Percentiles rank a stretch among this genome's conserved stretches.
phyloP scores from a whole-genome alignment of 192 early-diverging fungal species.

The Backusella tarrabulga region DNA sequence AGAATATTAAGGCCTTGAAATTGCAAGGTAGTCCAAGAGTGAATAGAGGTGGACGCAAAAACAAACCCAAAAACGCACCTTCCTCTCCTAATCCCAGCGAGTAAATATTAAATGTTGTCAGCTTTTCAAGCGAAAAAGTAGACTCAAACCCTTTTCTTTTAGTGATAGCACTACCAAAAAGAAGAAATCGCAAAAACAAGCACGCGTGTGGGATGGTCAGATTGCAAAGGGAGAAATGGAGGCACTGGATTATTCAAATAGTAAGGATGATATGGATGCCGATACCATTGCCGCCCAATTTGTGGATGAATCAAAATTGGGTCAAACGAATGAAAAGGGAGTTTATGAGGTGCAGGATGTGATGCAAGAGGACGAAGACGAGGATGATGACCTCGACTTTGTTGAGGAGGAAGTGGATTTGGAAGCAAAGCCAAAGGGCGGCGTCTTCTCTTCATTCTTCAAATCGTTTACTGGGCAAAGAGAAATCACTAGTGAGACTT shows the following conservation, averaged over 20 bases:
- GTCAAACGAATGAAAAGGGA: conserved; percentile 63
- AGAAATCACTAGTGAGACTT: conserved; percentile 65
- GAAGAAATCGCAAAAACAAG: conserved; percentile 56
- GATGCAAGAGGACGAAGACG: conserved; percentile 42
- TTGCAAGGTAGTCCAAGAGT: conserved; percentile 37
- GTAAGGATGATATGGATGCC: conserved; percentile 12
- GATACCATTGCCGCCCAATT: conserved; percentile 28
- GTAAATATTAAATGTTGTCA: neutral
- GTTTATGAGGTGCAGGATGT: conserved; percentile 80
- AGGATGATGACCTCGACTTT: conserved; percentile 54
- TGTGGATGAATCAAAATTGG: conserved; percentile 59
- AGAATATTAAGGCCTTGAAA: conserved; percentile 48
- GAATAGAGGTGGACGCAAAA: conserved; percentile 14
- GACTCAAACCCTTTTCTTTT: neutral
- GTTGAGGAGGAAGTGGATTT: conserved; percentile 44
- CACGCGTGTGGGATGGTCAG: conserved; percentile 78
- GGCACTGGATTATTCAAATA: conserved; percentile 47
- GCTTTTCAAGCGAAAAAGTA: neutral
- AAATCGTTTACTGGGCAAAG: conserved; percentile 68
- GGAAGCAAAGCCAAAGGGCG: conserved; percentile 22
- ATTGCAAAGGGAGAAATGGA: conserved; percentile 55
- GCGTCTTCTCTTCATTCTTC: conserved; percentile 69
- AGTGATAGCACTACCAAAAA: conserved; percentile 32
- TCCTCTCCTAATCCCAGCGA: conserved; percentile 13
- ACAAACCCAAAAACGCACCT: conserved; percentile 10